phyloP scores from a whole-genome alignment of 2,329 filamentous ascomycete genomes.

The Sordariomycetes sp. region DNA sequence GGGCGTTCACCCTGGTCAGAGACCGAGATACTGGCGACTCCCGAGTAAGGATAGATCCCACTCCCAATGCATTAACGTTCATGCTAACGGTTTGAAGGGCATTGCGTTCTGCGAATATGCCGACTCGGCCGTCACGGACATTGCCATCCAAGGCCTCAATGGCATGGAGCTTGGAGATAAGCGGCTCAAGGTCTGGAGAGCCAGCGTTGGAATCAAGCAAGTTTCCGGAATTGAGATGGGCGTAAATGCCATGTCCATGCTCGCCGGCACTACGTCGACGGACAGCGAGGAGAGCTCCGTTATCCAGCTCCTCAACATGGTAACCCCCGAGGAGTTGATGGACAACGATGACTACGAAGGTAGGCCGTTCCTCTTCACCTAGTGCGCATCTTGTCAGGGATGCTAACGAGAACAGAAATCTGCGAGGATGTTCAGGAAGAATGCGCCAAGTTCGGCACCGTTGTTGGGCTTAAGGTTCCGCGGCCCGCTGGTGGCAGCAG shows the following conservation, averaged over 20 bases:
- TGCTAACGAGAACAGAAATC: slow-evolving; percentile 59
- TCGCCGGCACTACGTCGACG: slow-evolving; percentile 74
- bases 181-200: slow-evolving; percentile 72
- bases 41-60: slow-evolving; percentile 44
- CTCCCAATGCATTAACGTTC: neutral
- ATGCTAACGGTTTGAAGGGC: slow-evolving; percentile 38
- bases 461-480: slow-evolving; percentile 86
- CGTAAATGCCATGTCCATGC: slow-evolving; percentile 94
- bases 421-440: slow-evolving; percentile 89
- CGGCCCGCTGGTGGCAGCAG: slow-evolving; percentile 72
- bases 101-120: slow-evolving; percentile 95
- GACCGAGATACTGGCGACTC: slow-evolving; percentile 78
- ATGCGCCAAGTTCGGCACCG: slow-evolving; percentile 76
- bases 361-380: slow-evolving; percentile 23
- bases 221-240: slow-evolving; percentile 86
- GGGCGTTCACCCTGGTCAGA: slow-evolving; percentile 82
- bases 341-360: slow-evolving; percentile 93
- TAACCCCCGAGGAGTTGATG: slow-evolving; percentile 86
- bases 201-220: slow-evolving; percentile 89
- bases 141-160: slow-evolving; percentile 82
- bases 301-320: slow-evolving; percentile 93
- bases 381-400: neutral
- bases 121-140: slow-evolving; percentile 61
- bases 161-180: slow-evolving; percentile 87
- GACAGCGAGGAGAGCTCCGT: slow-evolving; percentile 74